Conservation (phyloP, 257 asterid genomes). For the Thymus quinquecostatus region DNA sequence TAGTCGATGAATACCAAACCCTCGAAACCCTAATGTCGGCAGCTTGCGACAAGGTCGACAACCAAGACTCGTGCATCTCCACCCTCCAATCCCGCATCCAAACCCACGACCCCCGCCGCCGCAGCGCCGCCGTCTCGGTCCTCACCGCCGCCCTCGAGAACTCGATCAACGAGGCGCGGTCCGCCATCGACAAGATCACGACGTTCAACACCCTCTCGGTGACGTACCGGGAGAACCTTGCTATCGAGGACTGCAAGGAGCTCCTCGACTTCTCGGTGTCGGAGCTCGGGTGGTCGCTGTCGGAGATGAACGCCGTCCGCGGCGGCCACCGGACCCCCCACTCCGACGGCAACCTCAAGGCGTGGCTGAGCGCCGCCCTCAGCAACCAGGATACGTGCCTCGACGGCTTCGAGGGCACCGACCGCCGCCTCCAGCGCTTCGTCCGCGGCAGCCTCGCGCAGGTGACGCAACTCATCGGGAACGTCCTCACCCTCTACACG, state of each 20-base stretch:
- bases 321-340: slow-evolving; percentile 47
- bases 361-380: slow-evolving; percentile 95
- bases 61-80: slow-evolving; percentile 58
- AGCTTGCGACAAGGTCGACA: slow-evolving; percentile 58
- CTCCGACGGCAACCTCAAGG: slow-evolving; percentile 73
- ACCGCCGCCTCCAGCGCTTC: slow-evolving; percentile 64
- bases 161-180: slow-evolving; percentile 62
- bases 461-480: slow-evolving; percentile 84
- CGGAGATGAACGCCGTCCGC: slow-evolving; percentile 69
- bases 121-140: slow-evolving; percentile 41
- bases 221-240: slow-evolving; percentile 70
- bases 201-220: slow-evolving; percentile 72
- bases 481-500: slow-evolving; percentile 70
- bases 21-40: slow-evolving; percentile 55
- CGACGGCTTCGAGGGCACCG: slow-evolving; percentile 95
- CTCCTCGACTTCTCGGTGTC: slow-evolving; percentile 88
- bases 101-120: slow-evolving; percentile 18
- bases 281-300: slow-evolving; percentile 82
- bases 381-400: slow-evolving; percentile 98
- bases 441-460: slow-evolving; percentile 71
- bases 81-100: slow-evolving; percentile 49
- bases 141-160: slow-evolving; percentile 65
- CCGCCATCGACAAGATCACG: slow-evolving; percentile 54
- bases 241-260: slow-evolving; percentile 89
- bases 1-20: slow-evolving; percentile 38